A percentile compares a stretch with the other conserved stretches of the same genome.
Conservation (phyloP, 805 yeast species). For the Clavispora vitiphila region DNA sequence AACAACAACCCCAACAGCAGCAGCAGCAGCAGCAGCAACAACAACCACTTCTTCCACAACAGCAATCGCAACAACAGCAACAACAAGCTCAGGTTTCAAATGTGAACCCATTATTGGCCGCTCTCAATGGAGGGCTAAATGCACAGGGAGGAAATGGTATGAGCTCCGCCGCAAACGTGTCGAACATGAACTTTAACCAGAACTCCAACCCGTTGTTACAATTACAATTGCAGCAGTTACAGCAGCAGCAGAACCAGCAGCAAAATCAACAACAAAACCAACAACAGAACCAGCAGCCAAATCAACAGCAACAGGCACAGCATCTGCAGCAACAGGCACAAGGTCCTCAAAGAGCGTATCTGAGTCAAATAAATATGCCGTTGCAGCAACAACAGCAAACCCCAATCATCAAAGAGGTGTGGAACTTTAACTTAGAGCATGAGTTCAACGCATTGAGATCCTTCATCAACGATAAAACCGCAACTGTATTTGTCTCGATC, state of each 20-base stretch:
- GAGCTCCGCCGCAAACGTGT: conserved; percentile 6
- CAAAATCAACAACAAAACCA: conserved; percentile 22
- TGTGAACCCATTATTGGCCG: conserved; percentile 33
- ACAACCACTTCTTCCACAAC: conserved; percentile 14
- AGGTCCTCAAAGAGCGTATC: conserved; percentile 32
- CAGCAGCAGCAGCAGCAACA: conserved; percentile 2
- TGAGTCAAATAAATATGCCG: conserved; percentile 7
- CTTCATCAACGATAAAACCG: conserved; percentile 47
- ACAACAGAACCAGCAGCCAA: conserved; percentile 16
- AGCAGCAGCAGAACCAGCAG: conserved; percentile 17
- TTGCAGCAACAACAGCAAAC: conserved; percentile 27
- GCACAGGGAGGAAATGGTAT: conserved; percentile 6
- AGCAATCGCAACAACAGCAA: conserved; percentile 4
- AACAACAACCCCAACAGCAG: conserved; percentile 22
- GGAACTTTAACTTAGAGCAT: conserved; percentile 63
- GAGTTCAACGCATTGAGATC: conserved; percentile 62
- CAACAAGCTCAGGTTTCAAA: neutral
- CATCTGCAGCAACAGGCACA: conserved; percentile 13
- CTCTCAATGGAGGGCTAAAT: conserved; percentile 24
- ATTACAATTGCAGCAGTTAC: conserved; percentile 24
- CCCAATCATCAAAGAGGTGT: conserved; percentile 64
- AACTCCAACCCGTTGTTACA: conserved; percentile 26
- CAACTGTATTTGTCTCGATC: conserved; percentile 52
- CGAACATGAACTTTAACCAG: conserved; percentile 10
- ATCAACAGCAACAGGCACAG: conserved; percentile 16